These are phyloP conservation scores for Quercus agrifolia DNA, from an alignment of 306 rosid genomes.

Conservation along the genomic window DNA sequence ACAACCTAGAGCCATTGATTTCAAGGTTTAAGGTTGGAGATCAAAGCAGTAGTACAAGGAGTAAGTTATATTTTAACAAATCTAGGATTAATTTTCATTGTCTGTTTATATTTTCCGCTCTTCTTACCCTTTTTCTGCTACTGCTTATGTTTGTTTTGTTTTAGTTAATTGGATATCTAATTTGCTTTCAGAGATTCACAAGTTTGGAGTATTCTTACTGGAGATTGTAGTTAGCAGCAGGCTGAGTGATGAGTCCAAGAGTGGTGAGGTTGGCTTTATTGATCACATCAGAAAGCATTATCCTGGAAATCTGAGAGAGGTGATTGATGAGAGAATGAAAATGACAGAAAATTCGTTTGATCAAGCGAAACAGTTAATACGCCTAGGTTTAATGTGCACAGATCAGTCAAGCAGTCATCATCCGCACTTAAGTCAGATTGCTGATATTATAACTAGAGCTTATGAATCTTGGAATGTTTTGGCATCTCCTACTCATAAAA, in stretches of 20 bases:
- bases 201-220: slow-evolving; percentile 53
- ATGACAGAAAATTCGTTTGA: slow-evolving; percentile 26
- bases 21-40: slow-evolving; percentile 64
- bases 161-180: background rate
- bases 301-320: slow-evolving; percentile 30
- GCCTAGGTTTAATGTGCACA: slow-evolving; percentile 51
- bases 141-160: background rate
- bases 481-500: slow-evolving; percentile 25
- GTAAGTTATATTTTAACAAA: slow-evolving; percentile 28
- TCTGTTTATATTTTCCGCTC: background rate
- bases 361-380: slow-evolving; percentile 37
- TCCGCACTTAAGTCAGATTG: slow-evolving; percentile 29
- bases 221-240: slow-evolving; percentile 39
- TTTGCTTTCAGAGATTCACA: slow-evolving; percentile 37
- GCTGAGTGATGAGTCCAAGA: slow-evolving; percentile 35
- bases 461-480: slow-evolving; percentile 30
- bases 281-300: slow-evolving; percentile 41
- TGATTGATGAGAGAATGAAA: slow-evolving; percentile 49
- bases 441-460: slow-evolving; percentile 33
- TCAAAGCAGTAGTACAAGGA: slow-evolving; percentile 24
- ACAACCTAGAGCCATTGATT: slow-evolving; percentile 43
- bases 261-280: slow-evolving; percentile 34
- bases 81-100: background rate
- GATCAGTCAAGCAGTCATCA: slow-evolving; percentile 36
- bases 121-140: background rate